Conservation (phyloP, 2,329 filamentous ascomycete species). For the Fusarium liriodendri region DNA sequence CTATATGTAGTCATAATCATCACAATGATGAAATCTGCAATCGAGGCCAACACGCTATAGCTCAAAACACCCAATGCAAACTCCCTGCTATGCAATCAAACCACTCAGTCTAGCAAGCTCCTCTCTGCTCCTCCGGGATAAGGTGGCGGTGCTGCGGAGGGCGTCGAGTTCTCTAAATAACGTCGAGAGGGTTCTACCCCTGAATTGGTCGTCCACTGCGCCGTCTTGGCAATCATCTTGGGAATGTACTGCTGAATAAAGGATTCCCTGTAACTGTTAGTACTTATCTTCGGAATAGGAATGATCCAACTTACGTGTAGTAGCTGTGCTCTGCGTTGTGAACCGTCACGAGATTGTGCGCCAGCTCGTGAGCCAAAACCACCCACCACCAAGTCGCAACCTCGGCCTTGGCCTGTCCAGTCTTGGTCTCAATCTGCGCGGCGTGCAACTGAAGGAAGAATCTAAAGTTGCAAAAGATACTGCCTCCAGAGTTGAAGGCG, state of each 20-base stretch:
- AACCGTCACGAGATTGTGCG: conserved; percentile 86
- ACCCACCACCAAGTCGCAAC: conserved; percentile 92
- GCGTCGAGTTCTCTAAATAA: conserved; percentile 7
- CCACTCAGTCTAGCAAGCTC: conserved; percentile 40
- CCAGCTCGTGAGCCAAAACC: conserved; percentile 93
- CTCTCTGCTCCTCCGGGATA: conserved; percentile 14
- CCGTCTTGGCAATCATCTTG: conserved; percentile 71
- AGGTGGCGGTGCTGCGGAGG: conserved; percentile 21
- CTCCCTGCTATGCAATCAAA: conserved; percentile 27
- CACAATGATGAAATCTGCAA: conserved; percentile 1
- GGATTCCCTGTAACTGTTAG: conserved; percentile 67
- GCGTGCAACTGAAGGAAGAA: conserved; percentile 87
- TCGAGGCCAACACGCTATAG: conserved; percentile 10
- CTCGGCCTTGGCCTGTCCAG: conserved; percentile 67
- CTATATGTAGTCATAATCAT: conserved; percentile 12
- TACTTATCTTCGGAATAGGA: no score
- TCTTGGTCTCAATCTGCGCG: conserved; percentile 52
- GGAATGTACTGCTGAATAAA: conserved; percentile 83
- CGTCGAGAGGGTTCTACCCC: conserved; percentile 12
- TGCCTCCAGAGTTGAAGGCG: conserved; percentile 89
- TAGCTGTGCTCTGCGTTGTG: conserved; percentile 86
- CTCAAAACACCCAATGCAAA: conserved; percentile 4
- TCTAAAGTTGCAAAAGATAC: conserved; percentile 92
- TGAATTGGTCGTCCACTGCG: conserved; percentile 47
- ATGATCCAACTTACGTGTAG: conserved; percentile 70